Evolutionary conservation across 768 basidiomycete genomes (phyloP), one percentile per base, ranked within the genome.

Genomic region (Lactarius quietus): DNA sequence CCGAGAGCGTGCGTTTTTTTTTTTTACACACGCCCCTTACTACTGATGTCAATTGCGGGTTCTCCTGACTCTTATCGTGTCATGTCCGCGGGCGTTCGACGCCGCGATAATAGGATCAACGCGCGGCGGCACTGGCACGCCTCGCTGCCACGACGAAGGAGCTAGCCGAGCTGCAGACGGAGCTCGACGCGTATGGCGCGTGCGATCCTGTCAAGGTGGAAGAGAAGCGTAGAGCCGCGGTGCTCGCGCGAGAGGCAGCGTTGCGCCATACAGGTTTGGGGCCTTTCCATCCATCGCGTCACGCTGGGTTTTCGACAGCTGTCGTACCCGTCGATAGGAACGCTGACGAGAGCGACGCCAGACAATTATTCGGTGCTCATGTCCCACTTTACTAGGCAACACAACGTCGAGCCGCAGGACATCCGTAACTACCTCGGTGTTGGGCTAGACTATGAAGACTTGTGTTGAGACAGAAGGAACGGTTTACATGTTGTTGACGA

Each of bases 171-270:
- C 80, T 93, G 48, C 83, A 89, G 69, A 75, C 78, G 3, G 95
- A 97, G 73, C 83, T 95, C 3, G 79, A 78, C 43, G 84, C 84
- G 38, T 95, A 94, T 72, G 90, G 90, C 51, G 86, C 89, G 18
- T 93, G 90, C 61, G 92, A 97, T 76, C 94, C 94, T 0, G 82
- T 79, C 53, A 89, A 86, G 74, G 81, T 94, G 26, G 89, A 94
- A 72, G 86, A 89, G 73, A 89, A 87, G 73, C 85, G 82, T 57
- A 78, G 89, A 54, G 92, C 88, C 0, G 81, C 86, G 12, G 81
- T 83, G 58, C 79, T 95, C 17, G 92, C 90, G 3, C 91, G 89
- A 66, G 93, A 96, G 72, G 93, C 92, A 17, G 84, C 89, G 14
- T 73, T 88, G 29, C 86, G 92, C 17, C 95, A 93, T 92, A 98